Conservation (phyloP, 2,329 filamentous ascomycete species). For the Lecanicillium sp. region DNA sequence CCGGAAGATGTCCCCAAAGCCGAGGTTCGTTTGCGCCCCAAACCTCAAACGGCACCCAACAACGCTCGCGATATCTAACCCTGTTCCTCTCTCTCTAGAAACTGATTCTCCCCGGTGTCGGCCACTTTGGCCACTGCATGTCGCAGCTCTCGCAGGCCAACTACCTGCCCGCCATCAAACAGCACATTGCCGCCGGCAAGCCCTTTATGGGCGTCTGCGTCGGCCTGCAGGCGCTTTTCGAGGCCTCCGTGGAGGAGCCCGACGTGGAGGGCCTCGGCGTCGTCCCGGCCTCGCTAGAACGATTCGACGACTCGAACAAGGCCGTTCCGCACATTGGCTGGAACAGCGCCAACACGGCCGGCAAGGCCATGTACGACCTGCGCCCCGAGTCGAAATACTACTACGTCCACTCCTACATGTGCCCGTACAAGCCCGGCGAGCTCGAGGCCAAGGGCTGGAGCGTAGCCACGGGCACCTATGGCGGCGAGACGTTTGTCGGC, state of each 20-base stretch:
- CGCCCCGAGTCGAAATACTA: conserved; percentile 87
- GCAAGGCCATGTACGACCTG: conserved; percentile 63
- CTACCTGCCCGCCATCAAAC: conserved; percentile 73
- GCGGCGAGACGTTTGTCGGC: conserved; percentile 82
- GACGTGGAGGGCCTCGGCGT: conserved; percentile 66
- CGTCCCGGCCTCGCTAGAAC: conserved; percentile 62
- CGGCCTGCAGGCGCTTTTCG: conserved; percentile 82
- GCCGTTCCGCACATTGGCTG: conserved; percentile 98
- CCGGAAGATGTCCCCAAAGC: conserved; percentile 79
- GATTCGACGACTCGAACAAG: conserved; percentile 72
- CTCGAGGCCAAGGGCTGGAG: conserved; percentile 81
- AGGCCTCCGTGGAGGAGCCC: conserved; percentile 73
- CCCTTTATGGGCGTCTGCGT: conserved; percentile 98
- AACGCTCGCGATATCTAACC: not conserved
- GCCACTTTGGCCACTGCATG: conserved; percentile 95
- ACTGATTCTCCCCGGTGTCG: conserved; percentile 92
- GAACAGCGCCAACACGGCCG: conserved; percentile 74
- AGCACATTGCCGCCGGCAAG: conserved; percentile 84
- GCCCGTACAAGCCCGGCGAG: conserved; percentile 63
- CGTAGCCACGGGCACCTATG: conserved; percentile 86
- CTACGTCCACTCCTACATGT: conserved; percentile 94
- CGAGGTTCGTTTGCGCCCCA: conserved; percentile 52
- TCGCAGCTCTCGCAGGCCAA: conserved; percentile 74
- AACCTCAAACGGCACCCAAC: not conserved
- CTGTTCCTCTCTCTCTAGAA: conserved; percentile 44